Evolutionary conservation across 371 early-diverging fungal species (phyloP), one percentile per base, ranked within the genome.

Genomic region (Dinochytrium kinnereticum): DNA sequence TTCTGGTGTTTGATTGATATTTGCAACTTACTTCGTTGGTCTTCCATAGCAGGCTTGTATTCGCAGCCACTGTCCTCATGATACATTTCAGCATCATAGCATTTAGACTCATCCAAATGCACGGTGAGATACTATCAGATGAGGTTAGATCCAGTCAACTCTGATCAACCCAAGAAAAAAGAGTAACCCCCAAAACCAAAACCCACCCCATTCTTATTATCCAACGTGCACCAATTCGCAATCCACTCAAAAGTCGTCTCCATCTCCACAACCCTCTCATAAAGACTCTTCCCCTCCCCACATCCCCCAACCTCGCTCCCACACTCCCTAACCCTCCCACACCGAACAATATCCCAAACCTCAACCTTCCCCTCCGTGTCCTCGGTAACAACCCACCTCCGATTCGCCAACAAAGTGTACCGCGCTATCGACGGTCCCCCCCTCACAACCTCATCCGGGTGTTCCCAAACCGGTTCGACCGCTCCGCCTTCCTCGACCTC

Each of bases 181-280:
- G n/a, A n/a, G n/a, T n/a, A n/a, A n/a, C n/a, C n/a, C n/a, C n/a
- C n/a, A n/a, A n/a, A n/a, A n/a, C n/a, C n/a, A n/a, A n/a, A 61
- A 33, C 19, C 36, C 83, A 90, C 90, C 34, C 97, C 98, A 65
- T 92, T 92, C 53, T 92, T 92, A 2, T 92, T 95, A 78, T 96
- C 96, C 10, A 98, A 87, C 0, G 91, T 80, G 79, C 97, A 96
- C 98, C 98, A 98, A 24, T 91, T 86, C 28, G 93, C 92, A 44
- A 94, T 90, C 44, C 93, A 92, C 72, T 96, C 95, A 3, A 87
- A 78, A 1, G 91, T 86, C 59, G 93, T 91, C 72, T 90, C 81
- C 51, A 86, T 84, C 40, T 88, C 81, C 17, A 89, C 87, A n/a
- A 89, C 87, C 0, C 85, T 84, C 13, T 92, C 88, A 57, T 70